These are phyloP conservation scores for Aspergillus sclerotioniger DNA, from an alignment of 495 filamentous ascomycete species.

Conservation along the genomic window DNA sequence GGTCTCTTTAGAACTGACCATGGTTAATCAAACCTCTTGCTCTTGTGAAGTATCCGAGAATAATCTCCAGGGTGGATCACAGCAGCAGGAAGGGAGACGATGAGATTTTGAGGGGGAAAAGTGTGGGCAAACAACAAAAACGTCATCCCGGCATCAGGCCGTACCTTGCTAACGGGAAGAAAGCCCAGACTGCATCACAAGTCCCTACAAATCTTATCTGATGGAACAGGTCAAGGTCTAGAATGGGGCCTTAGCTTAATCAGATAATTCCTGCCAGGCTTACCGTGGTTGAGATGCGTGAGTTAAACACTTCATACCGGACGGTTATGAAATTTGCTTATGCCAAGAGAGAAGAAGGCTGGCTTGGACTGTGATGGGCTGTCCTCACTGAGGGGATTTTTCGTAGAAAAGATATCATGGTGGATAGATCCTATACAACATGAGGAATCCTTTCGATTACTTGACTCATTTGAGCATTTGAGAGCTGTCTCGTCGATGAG, in stretches of 20 bases:
- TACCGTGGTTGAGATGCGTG: background rate
- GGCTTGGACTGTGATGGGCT: background rate
- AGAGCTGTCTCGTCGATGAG: too few relatives aligned
- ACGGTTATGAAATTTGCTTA: background rate
- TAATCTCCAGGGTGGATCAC: background rate
- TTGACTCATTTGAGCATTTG: too few relatives aligned
- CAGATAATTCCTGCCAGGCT: background rate
- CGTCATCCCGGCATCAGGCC: background rate
- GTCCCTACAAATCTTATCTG: background rate
- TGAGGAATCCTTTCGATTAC: too few relatives aligned
- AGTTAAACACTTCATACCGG: background rate
- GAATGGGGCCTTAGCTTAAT: background rate
- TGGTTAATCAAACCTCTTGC: background rate
- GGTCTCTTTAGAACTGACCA: background rate
- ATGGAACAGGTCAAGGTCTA: background rate
- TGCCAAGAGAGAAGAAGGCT: background rate
- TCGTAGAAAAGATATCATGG: too few relatives aligned
- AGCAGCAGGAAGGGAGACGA: background rate
- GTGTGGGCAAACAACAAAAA: background rate
- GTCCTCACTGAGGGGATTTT: background rate
- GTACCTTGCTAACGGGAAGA: background rate
- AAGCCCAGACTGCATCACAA: background rate
- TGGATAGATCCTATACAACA: too few relatives aligned
- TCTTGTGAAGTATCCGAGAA: background rate
- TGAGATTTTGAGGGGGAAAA: background rate